phyloP scores from a whole-genome alignment of 345 rosid genomes.

The Pistacia integerrima region DNA sequence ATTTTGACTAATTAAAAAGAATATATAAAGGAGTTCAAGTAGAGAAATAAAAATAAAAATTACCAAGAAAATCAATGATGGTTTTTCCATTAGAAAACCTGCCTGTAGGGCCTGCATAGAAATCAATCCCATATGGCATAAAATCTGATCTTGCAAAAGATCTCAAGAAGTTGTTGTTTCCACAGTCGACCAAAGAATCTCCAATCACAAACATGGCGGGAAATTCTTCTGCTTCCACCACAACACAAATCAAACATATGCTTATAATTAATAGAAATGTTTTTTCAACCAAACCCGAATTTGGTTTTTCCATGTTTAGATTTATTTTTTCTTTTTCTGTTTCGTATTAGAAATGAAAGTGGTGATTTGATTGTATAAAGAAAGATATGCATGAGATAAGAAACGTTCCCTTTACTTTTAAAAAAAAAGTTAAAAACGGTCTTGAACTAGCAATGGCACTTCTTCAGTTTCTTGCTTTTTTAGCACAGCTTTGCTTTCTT shows the following conservation, averaged over 20 bases:
- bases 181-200: constrained; percentile 72
- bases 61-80: constrained; percentile 73
- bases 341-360: no score
- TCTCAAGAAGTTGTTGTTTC: constrained; percentile 64
- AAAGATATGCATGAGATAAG: no score
- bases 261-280: not conserved
- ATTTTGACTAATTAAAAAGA: not conserved
- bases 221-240: constrained; percentile 11
- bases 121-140: constrained; percentile 77
- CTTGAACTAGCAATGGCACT: no score
- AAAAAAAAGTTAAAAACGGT: no score
- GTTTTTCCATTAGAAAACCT: constrained; percentile 82
- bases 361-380: no score
- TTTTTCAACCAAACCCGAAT: not conserved
- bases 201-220: constrained; percentile 90
- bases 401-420: no score
- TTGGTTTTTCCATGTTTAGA: not conserved
- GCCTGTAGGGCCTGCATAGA: constrained; percentile 66
- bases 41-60: not conserved
- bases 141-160: constrained; percentile 75
- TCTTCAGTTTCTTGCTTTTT: no score
- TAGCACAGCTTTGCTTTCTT: no score
- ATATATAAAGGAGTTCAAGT: not conserved
- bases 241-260: not conserved
- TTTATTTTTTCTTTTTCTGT: no score